Base-by-base conservation (phyloP, 78 protist species). In the Dictyostelium purpureum region DNA sequence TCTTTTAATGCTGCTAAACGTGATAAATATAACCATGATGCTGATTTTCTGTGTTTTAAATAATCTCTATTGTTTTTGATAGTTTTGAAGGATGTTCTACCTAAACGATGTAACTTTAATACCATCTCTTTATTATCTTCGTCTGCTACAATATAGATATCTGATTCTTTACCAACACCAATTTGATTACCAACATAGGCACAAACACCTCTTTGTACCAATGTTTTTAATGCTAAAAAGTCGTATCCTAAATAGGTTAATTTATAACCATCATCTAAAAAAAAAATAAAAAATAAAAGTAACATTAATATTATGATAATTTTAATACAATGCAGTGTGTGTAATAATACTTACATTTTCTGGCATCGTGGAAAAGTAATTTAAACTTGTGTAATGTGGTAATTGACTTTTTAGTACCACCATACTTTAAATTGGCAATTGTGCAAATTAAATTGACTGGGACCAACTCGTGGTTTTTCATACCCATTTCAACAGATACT, bases 81-180 rank as follows among this genome's bases (percentile, higher is more conserved):
- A 18, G 94, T 65, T 14, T 99, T 96, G 78, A 99, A 99, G 28
- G 99, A 98, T 2, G 93, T 93, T 21, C 99, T 95, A 14, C 99
- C 99, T 11, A 99, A 96, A 7, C 99, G 40, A 88, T 95, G 96
- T 43, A 77, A 47, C 40, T 94, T 94, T 18, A 93, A 47, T 40
- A 80, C 71, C 59, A 92, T 66, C 45, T 94, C 96, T 11, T 45
- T 37, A 38, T 88, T 98, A 1, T 94, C 93, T 33, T 78, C 96
- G 43, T 82, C 54, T 10, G 78, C 79, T 2, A 57, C 97, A 28
- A 89, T 21, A 74, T 82, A 95, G 10, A 98, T 76, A 82, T 98
- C 99, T 0, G 99, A 97, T 71, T 99, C 99, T 80, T 99, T 99
- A 45, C 99, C 99, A 6, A 98, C 99, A 45, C 99, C 99, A 65